Evolutionary conservation across 805 yeast genomes (phyloP), one percentile per base, ranked within the genome.

Genomic region (Pichia pseudocactophila): DNA sequence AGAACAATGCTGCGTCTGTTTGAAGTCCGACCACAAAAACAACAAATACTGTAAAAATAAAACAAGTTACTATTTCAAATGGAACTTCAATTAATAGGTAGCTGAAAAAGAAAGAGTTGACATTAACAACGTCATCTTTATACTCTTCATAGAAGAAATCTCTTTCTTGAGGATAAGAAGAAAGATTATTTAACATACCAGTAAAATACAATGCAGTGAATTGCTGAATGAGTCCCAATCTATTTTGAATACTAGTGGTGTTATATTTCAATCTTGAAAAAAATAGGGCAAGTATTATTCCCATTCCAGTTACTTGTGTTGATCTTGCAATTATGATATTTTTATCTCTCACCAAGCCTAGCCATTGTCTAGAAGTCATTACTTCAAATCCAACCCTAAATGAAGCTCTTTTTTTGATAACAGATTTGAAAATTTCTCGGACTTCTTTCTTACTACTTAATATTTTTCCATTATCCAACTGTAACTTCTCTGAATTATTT

Each of bases 161-260:
- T 47, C 89, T 66, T 52, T 85, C 92, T 12, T 63, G 59, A 2
- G 95, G 94, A 55, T 80, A 87, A 13, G 82, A 69, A 1, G 89
- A 74, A 55, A 86, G 66, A 58, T 85, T 86, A 52, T 81, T 83
- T 42, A 87, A 69, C 71, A 86, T 74, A 1, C 96, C 96, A 37
- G 79, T 78, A 57, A 78, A 87, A 55, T 82, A 86, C 40, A 86
- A 57, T 26, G 86, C 78, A 18, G 81, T 65, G 3, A 80, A 71
- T 54, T 83, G 84, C 58, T 87, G 95, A 3, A 82, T 70, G 38
- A 86, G 62, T 3, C 95, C 95, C 15, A 87, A 60, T 49, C 94
- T 65, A 58, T 85, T 76, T 44, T 69, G 69, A 27, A 84, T 70
- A 28, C 90, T 80, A 20, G 65, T 65, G 31, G 55, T 55, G 31